Conservation (phyloP, 345 rosid genomes). For the Pistacia vera region DNA sequence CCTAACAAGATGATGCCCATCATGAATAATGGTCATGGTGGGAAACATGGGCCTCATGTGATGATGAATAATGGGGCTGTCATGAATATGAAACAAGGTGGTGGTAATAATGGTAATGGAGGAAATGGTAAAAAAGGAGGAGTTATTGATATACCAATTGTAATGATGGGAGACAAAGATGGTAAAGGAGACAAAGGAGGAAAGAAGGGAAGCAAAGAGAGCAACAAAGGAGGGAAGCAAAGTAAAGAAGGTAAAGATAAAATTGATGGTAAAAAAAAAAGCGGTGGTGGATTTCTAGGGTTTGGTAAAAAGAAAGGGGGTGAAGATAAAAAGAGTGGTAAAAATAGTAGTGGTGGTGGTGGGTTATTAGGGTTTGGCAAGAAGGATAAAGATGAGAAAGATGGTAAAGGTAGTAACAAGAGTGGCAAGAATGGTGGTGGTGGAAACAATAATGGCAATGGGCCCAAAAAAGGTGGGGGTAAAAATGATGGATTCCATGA, state of each 20-base stretch:
- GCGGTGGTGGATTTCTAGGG: conserved; percentile 41
- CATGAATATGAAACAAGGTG: conserved; percentile 27
- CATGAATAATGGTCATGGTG: conserved; percentile 33
- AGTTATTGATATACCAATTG: conserved; percentile 56
- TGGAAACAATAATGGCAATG: conserved; percentile 44
- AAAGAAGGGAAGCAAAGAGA: conserved; percentile 30
- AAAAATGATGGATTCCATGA: conserved; percentile 47
- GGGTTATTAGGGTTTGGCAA: conserved; percentile 45
- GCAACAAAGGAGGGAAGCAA: conserved; percentile 19
- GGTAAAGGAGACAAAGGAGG: conserved; percentile 31
- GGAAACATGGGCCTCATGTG: conserved; percentile 34
- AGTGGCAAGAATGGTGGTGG: conserved; percentile 40
- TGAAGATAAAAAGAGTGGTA: conserved; percentile 38
- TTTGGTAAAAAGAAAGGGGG: conserved; percentile 50
- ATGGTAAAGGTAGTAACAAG: conserved; percentile 29
- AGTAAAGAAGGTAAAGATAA: conserved; percentile 35
- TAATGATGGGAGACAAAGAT: conserved; percentile 45
- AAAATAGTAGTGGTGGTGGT: conserved; percentile 26
- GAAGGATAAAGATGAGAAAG: conserved; percentile 49
- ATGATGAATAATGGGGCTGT: conserved; percentile 47
- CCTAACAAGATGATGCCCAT: conserved; percentile 40
- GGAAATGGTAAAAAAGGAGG: conserved; percentile 44
- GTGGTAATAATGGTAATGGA: conserved; percentile 24
- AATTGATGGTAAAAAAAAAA: conserved; percentile 39
- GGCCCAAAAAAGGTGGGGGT: conserved; percentile 60